Conservation (phyloP, 1,284 basidiomycete species). For the Moesziomyces sp. region DNA sequence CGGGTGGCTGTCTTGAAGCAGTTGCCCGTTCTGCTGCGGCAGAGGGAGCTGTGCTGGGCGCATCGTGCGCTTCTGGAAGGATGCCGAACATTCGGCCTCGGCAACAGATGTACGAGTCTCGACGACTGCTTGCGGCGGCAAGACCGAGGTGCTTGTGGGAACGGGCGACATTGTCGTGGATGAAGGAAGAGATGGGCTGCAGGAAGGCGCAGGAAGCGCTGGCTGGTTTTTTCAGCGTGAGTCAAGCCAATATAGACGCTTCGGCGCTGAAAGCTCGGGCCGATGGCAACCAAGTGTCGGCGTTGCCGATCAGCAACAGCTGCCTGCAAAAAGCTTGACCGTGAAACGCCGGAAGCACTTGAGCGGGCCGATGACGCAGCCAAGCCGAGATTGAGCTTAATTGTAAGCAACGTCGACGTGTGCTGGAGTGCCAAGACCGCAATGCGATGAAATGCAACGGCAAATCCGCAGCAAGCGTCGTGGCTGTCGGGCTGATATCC, state of each 20-base stretch:
- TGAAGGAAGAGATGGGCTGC: not conserved
- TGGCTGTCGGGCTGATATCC: no score
- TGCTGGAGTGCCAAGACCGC: not conserved
- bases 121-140: not conserved
- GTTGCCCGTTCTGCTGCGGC: conserved; percentile 6
- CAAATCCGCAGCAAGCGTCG: no score
- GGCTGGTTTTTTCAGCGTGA: not conserved
- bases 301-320: no score
- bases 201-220: not conserved
- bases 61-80: not conserved
- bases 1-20: not conserved
- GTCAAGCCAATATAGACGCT: not conserved
- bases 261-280: not conserved
- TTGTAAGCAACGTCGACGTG: not conserved
- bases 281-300: no score
- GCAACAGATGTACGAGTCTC: not conserved
- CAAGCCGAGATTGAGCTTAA: not conserved
- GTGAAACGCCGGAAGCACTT: not conserved
- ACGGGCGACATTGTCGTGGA: conserved; percentile 17
- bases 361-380: not conserved
- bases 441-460: no score
- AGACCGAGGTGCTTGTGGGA: conserved; percentile 9
- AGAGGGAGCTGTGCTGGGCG: conserved; percentile 9
- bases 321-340: no score
- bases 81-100: not conserved